A percentile compares a stretch with the other conserved stretches of the same genome.
These are phyloP conservation scores for Euphorbia tirucalli DNA, from an alignment of 345 rosid genomes.

Conservation along the genomic window DNA sequence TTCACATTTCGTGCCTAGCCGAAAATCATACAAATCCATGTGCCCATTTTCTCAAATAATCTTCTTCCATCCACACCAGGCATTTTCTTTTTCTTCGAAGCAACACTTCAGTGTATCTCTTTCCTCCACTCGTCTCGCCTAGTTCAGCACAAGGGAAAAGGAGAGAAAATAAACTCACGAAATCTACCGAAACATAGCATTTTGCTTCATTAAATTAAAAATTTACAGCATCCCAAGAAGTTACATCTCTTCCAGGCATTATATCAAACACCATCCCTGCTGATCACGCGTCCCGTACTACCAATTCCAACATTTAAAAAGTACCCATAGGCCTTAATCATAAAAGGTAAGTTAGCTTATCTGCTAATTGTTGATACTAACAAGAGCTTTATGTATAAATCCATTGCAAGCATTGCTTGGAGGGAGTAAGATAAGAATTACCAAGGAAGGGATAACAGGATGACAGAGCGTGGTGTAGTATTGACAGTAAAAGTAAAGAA, in stretches of 20 bases:
- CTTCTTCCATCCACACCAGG: slow-evolving; percentile 17
- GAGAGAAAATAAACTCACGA: slow-evolving; percentile 24
- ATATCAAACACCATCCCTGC: slow-evolving; percentile 28
- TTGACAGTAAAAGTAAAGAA: too few relatives aligned
- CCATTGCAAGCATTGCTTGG: slow-evolving; percentile 27
- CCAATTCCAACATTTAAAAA: slow-evolving; percentile 17
- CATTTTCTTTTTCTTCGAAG: slow-evolving; percentile 23
- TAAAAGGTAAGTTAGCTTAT: slow-evolving; percentile 28
- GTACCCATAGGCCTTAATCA: slow-evolving; percentile 29
- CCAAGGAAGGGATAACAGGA: too few relatives aligned
- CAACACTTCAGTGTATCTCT: slow-evolving; percentile 22
- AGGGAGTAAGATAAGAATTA: too few relatives aligned
- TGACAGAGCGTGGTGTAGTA: too few relatives aligned
- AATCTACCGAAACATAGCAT: slow-evolving; percentile 15
- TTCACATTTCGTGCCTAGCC: slow-evolving; percentile 24
- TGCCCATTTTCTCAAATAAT: slow-evolving; percentile 23
- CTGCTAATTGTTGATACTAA: slow-evolving; percentile 18
- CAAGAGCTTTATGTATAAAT: slow-evolving; percentile 15
- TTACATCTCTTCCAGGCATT: slow-evolving; percentile 27
- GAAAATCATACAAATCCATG: slow-evolving; percentile 32
- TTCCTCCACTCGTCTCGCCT: slow-evolving; percentile 14
- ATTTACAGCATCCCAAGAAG: slow-evolving; percentile 29
- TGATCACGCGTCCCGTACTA: slow-evolving; percentile 9
- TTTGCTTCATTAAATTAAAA: slow-evolving; percentile 17
- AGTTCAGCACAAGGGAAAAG: slow-evolving; percentile 20